Evolutionary conservation across 2,329 filamentous ascomycete species (phyloP), one percentile per base, ranked within the genome.

Genomic region (Trichoderma sp.): DNA sequence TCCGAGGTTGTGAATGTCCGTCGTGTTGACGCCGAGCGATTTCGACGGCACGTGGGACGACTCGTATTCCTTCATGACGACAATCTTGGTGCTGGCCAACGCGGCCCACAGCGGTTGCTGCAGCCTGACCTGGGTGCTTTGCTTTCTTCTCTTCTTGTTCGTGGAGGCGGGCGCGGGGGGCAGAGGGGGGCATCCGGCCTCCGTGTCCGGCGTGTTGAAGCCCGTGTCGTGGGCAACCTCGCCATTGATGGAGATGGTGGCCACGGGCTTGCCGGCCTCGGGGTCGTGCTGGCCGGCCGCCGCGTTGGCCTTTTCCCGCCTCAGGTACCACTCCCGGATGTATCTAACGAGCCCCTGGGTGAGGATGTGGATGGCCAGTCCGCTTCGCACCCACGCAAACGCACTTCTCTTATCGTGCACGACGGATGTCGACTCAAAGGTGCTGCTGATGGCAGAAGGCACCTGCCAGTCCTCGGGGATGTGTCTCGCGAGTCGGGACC

Each of bases 21-120:
- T 91, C 71, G 88, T 88, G 74, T 91, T 89, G 70, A 90, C 88
- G 72, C 89, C 89, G 39, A 85, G 87, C 58, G 88, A 89, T 78
- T 93, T 90, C 63, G 86, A 86, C 67, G 89, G 85, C 65, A 89
- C 88, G 75, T 91, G 88, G 69, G 91, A 94, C 75, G 96, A 86
- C 78, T 93, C 90, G 71, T 92, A 91, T 78, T 93, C 93, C 80
- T 96, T 95, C 74, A 96, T 89, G 79, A 97, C 92, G 72, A 95
- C 94, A 75, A 97, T 93, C 83, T 97, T 97, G 74, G 93, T 97
- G 79, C 92, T 97, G 59, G 93, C 93, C 71, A 97, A 85, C 55
- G 93, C 93, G 69, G 93, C 92, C 93, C 93, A 97, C 69, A 97
- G 86, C 56, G 93, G 93, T 79, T 97, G 93, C 74, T 92, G 89